Conservation (phyloP, 768 basidiomycete genomes). For the Lactarius deliciosus region DNA sequence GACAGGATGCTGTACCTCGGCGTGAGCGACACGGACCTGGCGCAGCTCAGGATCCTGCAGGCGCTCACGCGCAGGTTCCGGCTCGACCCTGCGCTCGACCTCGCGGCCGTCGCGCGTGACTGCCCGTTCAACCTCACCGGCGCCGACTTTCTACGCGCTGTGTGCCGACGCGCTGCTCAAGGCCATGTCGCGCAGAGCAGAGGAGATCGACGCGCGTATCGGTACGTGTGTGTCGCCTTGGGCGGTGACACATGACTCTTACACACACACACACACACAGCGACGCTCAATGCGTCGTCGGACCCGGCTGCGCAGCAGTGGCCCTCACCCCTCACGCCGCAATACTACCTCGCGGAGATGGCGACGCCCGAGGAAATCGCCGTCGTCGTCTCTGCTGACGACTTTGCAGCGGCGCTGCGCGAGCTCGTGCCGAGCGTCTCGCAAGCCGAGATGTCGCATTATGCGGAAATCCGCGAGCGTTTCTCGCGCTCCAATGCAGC, state of each 20-base stretch:
- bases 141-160: constrained; percentile 95
- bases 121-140: constrained; percentile 96
- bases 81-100: constrained; percentile 64
- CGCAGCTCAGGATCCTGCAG: constrained; percentile 81
- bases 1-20: constrained; percentile 96
- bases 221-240: constrained; percentile 45
- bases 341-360: constrained; percentile 87
- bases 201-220: constrained; percentile 72
- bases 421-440: constrained; percentile 82
- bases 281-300: constrained; percentile 45
- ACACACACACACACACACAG: constrained; percentile 26
- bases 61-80: constrained; percentile 93
- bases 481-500: constrained; percentile 50
- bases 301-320: constrained; percentile 36
- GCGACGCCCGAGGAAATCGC: constrained; percentile 66
- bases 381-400: constrained; percentile 69
- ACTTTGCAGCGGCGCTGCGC: constrained; percentile 73
- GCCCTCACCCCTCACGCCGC: constrained; percentile 74
- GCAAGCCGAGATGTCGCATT: constrained; percentile 82
- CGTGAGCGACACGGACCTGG: constrained; percentile 81
- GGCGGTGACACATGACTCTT: not conserved
- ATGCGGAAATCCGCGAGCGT: constrained; percentile 64
- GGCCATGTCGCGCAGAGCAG: constrained; percentile 89
- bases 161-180: constrained; percentile 96
- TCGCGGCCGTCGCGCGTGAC: constrained; percentile 59